Conservation (phyloP, 331 rosid species). For the Malus hybrid region DNA sequence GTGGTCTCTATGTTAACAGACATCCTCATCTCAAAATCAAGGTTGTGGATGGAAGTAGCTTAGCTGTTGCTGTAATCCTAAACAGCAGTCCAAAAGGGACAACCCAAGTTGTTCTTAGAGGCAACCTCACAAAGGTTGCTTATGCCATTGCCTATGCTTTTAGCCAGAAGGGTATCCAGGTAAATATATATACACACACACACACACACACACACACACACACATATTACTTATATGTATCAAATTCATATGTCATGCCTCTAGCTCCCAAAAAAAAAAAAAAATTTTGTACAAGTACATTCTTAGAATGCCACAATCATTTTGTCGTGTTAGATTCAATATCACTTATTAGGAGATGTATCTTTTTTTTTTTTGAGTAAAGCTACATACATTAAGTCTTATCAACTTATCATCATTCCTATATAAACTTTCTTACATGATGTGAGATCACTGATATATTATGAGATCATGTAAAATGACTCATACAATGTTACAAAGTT, state of each 20-base stretch:
- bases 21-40: constrained; percentile 51
- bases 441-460: not conserved
- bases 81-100: constrained; percentile 61
- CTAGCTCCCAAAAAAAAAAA: not conserved
- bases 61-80: constrained; percentile 53
- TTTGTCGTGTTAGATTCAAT: not conserved
- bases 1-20: constrained; percentile 40
- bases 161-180: constrained; percentile 53
- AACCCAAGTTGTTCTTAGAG: constrained; percentile 56
- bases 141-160: constrained; percentile 46
- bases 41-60: constrained; percentile 74
- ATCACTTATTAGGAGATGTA: not conserved
- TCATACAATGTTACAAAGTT: not conserved
- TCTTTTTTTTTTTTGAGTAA: no score
- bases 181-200: not conserved
- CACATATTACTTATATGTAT: no score
- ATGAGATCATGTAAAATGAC: not conserved
- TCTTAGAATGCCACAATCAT: not conserved
- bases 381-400: no score
- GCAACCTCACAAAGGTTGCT: constrained; percentile 62
- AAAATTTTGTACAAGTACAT: not conserved
- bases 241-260: not conserved
- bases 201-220: no score
- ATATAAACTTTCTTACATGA: not conserved
- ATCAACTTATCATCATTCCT: not conserved